Evolutionary conservation across 2,329 filamentous ascomycete genomes (phyloP), one percentile per base, ranked within the genome.

Genomic region (Pyrenophora seminiperda): DNA sequence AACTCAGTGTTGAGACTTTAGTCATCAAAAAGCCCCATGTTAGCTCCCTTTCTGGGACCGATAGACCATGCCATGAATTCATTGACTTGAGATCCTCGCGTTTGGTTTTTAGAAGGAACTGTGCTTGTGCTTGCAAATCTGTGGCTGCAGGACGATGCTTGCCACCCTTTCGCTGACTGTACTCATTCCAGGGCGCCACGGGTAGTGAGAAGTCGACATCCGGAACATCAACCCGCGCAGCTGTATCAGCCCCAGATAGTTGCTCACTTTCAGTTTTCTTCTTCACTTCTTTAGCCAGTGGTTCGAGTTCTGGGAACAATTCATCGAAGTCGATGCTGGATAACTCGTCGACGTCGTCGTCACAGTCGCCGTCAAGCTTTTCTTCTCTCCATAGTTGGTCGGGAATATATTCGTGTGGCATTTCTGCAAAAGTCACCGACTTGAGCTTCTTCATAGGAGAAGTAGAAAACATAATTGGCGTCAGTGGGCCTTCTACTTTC

Each of bases 151-250:
- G 7, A 13, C 33, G n/a, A 20, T 53, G 38, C 18, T 55, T 55
- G 2, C 41, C 43, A 11, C 30, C 20, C 9, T 27, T 50, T n/a
- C 46, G 58, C 41, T 43, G 53, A 22, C 56, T 55, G 42, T 65
- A 75, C 19, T 61, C 36, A 29, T 73, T 56, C 83, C 83, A 85
- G 1, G 80, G 81, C 3, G 77, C 67, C 5, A 63, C 52, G 9
- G 75, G 71, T 13, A 69, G 54, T 0, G 72, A 66, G 29, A 78
- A 75, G 20, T 79, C 76, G 52, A 84, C 63, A 0, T 67, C 20
- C 0, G 81, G 81, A 4, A 83, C 73, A n/a, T 74, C 59, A 1
- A 82, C 74, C 31, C 81, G 74, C 41, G 73, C 70, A 3, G 73
- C 78, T 0, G 79, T 78, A 52, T 81, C 79, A 9, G 74, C 68